Percentiles rank a stretch among this genome's conserved stretches.
Conservation (phyloP, 164 flowering plant genomes). For the Magnolia officinalis region DNA sequence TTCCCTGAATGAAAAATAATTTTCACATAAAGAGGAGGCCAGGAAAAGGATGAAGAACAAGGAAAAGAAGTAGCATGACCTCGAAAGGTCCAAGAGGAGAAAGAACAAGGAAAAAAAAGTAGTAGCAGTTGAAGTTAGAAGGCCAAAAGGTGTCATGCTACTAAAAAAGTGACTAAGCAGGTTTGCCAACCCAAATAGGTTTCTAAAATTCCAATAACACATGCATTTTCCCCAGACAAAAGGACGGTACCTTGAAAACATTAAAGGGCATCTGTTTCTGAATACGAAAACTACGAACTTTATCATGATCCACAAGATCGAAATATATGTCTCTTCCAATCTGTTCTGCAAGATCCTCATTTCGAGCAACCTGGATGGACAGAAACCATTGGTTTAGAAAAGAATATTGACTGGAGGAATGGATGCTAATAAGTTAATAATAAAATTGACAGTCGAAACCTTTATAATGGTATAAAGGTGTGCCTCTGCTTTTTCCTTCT, state of each 20-base stretch:
- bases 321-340: slow-evolving; percentile 77
- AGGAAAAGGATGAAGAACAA: too few relatives aligned
- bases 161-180: neutral
- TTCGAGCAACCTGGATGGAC: slow-evolving; percentile 58
- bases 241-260: slow-evolving; percentile 50
- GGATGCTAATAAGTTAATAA: neutral
- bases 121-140: too few relatives aligned
- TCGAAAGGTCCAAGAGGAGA: too few relatives aligned
- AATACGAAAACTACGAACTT: slow-evolving; percentile 73
- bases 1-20: too few relatives aligned
- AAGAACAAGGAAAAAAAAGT: too few relatives aligned
- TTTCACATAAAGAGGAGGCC: too few relatives aligned
- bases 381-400: slow-evolving; percentile 1
- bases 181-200: neutral
- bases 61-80: too few relatives aligned
- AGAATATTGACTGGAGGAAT: neutral
- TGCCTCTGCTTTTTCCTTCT: slow-evolving; percentile 81
- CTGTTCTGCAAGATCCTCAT: slow-evolving; percentile 72
- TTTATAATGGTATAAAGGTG: slow-evolving; percentile 80
- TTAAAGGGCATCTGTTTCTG: slow-evolving; percentile 65
- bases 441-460: slow-evolving; percentile 31
- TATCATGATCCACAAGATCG: slow-evolving; percentile 88
- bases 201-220: neutral
- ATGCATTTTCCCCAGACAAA: neutral
- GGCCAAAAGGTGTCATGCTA: neutral